phyloP scores from a whole-genome alignment of 768 basidiomycete species.

The Hydnomerulius pinastri region DNA sequence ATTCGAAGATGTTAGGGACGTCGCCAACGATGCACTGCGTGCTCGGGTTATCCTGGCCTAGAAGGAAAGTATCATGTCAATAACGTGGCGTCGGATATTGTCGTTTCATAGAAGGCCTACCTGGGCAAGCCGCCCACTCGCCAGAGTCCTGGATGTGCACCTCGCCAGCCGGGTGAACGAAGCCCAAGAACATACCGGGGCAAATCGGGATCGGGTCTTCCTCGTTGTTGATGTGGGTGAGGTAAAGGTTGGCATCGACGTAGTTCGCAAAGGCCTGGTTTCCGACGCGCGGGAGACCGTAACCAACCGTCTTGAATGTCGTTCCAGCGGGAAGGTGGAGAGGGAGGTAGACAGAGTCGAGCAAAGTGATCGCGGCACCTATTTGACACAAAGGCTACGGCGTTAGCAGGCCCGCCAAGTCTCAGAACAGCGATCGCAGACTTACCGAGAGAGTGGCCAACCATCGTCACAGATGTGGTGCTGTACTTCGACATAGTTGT shows the following conservation, averaged over 20 bases:
- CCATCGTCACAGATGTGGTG: constrained; percentile 40
- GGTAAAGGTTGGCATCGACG: constrained; percentile 43
- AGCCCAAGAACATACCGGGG: constrained; percentile 37
- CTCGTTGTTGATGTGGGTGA: constrained; percentile 57
- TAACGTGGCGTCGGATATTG: not conserved
- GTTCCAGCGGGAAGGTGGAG: constrained; percentile 32
- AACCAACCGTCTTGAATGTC: constrained; percentile 28
- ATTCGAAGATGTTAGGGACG: constrained; percentile 42
- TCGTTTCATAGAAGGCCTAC: constrained; percentile 22
- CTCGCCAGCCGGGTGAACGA: constrained; percentile 41
- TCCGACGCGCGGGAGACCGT: constrained; percentile 45
- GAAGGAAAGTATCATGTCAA: no score
- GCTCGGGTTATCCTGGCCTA: constrained; percentile 62
- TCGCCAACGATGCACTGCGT: constrained; percentile 23
- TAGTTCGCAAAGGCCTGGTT: constrained; percentile 61
- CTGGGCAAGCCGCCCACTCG: constrained; percentile 57
- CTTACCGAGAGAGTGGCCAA: constrained; percentile 46
- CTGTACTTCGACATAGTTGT: constrained; percentile 35
- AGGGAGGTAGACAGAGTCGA: constrained; percentile 39
- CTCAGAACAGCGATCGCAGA: no score
- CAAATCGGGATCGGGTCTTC: constrained; percentile 40
- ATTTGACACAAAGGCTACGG: no score
- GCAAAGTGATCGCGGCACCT: constrained; percentile 38
- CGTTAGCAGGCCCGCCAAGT: no score
- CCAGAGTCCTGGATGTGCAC: constrained; percentile 43